Conservation (phyloP, 164 flowering plant species). For the Vitis riparia region DNA sequence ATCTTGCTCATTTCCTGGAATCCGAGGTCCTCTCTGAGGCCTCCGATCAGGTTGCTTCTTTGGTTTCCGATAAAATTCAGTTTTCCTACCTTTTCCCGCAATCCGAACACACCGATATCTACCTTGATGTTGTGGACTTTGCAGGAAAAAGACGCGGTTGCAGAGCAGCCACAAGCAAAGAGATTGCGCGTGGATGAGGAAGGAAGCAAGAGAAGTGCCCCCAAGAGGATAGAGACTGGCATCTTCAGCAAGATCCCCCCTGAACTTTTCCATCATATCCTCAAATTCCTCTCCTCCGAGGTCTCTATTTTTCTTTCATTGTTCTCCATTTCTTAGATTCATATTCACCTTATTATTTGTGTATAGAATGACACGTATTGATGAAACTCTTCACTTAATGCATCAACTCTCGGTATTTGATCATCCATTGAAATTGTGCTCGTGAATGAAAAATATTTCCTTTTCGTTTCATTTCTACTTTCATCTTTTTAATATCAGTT, state of each 20-base stretch:
- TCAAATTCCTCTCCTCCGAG: slow-evolving; percentile 95
- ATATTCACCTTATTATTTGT: neutral
- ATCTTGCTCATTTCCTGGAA: slow-evolving; percentile 67
- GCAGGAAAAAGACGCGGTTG: slow-evolving; percentile 11
- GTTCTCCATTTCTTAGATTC: neutral
- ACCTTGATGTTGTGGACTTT: neutral
- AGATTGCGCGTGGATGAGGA: slow-evolving; percentile 28
- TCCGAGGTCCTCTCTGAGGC: slow-evolving; percentile 59
- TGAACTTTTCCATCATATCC: slow-evolving; percentile 73
- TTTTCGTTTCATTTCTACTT: no score
- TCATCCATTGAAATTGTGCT: no score
- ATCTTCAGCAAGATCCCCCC: slow-evolving; percentile 73
- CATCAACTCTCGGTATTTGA: no score
- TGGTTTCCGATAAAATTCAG: neutral
- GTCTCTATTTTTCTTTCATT: slow-evolving; percentile 22
- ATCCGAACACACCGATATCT: neutral
- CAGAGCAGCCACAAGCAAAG: slow-evolving; percentile 34
- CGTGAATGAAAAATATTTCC: no score
- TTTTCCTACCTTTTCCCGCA: neutral
- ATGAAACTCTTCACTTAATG: no score
- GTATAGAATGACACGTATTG: neutral
- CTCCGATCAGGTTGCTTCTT: slow-evolving; percentile 40
- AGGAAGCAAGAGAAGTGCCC: neutral
- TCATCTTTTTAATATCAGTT: no score
- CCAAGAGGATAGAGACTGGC: slow-evolving; percentile 51